These are phyloP conservation scores for Pythium volutum DNA, from an alignment of 352 stramenopile genomes.

Conservation along the genomic window DNA sequence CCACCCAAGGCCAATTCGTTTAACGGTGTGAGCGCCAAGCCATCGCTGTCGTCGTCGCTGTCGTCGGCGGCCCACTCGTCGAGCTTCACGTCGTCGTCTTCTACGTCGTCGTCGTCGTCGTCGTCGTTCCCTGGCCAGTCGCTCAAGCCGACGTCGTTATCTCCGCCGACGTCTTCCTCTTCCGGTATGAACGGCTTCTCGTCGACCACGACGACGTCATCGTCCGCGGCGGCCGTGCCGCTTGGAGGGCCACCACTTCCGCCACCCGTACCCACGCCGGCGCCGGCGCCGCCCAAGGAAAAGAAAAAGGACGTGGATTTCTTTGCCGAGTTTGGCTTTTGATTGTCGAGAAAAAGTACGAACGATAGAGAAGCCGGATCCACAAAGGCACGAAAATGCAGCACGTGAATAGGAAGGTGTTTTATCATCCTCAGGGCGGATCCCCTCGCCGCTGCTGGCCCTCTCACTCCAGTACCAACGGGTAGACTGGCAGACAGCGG, in stretches of 20 bases:
- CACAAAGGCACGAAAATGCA: background rate
- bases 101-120: constrained; percentile 25
- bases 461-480: too few relatives aligned
- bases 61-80: constrained; percentile 28
- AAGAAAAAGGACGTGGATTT: constrained; percentile 85
- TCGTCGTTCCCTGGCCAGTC: constrained; percentile 9
- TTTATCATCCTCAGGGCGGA: too few relatives aligned
- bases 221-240: constrained; percentile 28
- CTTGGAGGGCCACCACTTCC: constrained; percentile 15
- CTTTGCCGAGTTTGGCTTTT: constrained; percentile 82
- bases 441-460: too few relatives aligned
- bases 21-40: constrained; percentile 19
- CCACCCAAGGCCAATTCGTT: constrained; percentile 37
- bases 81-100: constrained; percentile 37
- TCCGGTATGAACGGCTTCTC: constrained; percentile 22
- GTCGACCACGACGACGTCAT: too few relatives aligned
- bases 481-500: too few relatives aligned
- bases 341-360: constrained; percentile 3
- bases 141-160: constrained; percentile 26
- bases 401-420: too few relatives aligned
- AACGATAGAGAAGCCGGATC: background rate
- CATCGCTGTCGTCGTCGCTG: background rate
- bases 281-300: constrained; percentile 30
- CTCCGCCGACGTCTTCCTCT: constrained; percentile 25
- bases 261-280: constrained; percentile 15